Conservation (phyloP, 176 grass and related monocot species). For the Saccharum officinarum region DNA sequence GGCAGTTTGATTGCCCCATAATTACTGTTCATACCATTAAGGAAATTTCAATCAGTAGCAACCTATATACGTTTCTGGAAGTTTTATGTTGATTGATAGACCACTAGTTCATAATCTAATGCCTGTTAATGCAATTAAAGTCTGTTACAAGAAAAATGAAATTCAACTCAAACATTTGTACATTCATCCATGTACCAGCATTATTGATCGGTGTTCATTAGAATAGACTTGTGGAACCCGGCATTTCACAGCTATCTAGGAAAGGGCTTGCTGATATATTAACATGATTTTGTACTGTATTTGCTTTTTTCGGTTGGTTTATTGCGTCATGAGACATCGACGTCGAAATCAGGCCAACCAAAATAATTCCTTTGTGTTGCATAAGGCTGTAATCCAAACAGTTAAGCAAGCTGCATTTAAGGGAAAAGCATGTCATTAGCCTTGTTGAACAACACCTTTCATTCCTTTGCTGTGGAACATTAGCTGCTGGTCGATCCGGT, state of each 20-base stretch:
- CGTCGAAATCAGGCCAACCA: not conserved
- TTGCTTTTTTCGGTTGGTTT: not conserved
- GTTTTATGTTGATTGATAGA: not conserved
- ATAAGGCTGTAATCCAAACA: not conserved
- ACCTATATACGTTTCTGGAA: not conserved
- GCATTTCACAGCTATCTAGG: conserved; percentile 9
- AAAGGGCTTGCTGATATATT: not conserved
- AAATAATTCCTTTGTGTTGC: not conserved
- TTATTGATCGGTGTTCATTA: not conserved
- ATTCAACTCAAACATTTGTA: not conserved
- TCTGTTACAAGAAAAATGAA: not conserved
- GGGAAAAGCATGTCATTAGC: too few relatives aligned
- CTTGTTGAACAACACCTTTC: too few relatives aligned
- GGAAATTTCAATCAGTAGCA: not conserved
- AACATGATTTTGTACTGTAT: not conserved
- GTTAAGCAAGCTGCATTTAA: not conserved
- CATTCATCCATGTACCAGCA: not conserved
- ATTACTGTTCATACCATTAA: not conserved
- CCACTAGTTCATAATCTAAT: not conserved
- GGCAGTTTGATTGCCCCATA: not conserved
- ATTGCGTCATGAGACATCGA: not conserved
- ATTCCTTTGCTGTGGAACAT: too few relatives aligned
- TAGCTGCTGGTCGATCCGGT: too few relatives aligned
- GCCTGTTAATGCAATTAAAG: not conserved
- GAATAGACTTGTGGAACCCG: not conserved